Evolutionary conservation across 306 rosid genomes (phyloP).

Genomic region (Clitoria ternatea): DNA sequence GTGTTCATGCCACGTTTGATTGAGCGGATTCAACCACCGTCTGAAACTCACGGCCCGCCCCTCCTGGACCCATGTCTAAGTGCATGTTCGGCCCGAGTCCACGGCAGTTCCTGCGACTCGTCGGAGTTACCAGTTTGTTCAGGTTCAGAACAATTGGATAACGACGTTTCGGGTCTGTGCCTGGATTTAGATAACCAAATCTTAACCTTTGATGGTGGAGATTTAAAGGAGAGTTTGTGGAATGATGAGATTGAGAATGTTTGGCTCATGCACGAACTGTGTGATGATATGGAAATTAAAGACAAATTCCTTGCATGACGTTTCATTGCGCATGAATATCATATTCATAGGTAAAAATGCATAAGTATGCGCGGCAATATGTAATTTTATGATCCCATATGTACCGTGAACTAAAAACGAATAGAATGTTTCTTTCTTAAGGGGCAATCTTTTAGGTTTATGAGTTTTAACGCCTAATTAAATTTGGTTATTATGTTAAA

Average conservation of each 20-base stretch:
- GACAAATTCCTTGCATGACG: conserved; percentile 40
- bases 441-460: too few relatives aligned
- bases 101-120: neutral
- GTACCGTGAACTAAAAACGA: too few relatives aligned
- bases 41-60: neutral
- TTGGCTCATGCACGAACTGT: conserved; percentile 44
- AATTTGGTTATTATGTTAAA: too few relatives aligned
- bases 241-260: conserved; percentile 47
- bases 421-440: too few relatives aligned
- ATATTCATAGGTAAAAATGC: neutral
- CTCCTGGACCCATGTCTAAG: neutral
- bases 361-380: too few relatives aligned
- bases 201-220: conserved; percentile 32
- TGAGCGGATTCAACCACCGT: conserved; percentile 53
- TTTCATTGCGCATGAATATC: too few relatives aligned
- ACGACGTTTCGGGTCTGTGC: neutral
- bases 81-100: neutral
- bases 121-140: conserved; percentile 15
- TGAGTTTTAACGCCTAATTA: too few relatives aligned
- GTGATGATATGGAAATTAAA: conserved; percentile 4
- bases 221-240: conserved; percentile 45
- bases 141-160: neutral
- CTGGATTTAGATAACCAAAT: neutral
- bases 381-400: too few relatives aligned
- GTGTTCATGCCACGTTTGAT: conserved; percentile 78